A percentile compares a stretch with the other conserved stretches of the same genome.
Evolutionary conservation across 1,139 yeast species (phyloP).

Genomic region (Suhomyces maxii): DNA sequence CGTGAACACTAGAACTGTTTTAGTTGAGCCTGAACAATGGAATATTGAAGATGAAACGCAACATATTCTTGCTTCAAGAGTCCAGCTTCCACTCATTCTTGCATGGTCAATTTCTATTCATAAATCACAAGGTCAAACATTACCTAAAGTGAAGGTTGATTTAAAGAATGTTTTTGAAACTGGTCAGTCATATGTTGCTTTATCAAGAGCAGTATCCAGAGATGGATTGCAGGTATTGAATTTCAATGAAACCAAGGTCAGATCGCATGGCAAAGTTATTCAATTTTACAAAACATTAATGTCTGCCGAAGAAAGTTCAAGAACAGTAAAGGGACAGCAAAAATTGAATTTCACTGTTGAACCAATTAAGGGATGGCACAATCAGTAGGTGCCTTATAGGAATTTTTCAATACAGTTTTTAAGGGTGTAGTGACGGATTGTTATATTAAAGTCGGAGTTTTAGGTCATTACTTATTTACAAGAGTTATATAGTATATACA

Average conservation of each 20-base stretch:
- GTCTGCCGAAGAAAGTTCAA: slow-evolving; percentile 21
- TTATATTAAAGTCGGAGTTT: background rate
- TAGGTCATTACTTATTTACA: slow-evolving; percentile 3
- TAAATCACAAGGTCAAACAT: slow-evolving; percentile 94
- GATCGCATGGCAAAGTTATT: slow-evolving; percentile 62
- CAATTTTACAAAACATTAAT: slow-evolving; percentile 52
- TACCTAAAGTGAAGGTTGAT: slow-evolving; percentile 81
- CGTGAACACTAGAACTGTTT: slow-evolving; percentile 60
- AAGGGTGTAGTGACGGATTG: background rate
- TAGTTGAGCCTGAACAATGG: slow-evolving; percentile 49
- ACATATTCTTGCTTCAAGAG: slow-evolving; percentile 30
- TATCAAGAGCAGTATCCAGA: slow-evolving; percentile 80
- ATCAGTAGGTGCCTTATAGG: background rate
- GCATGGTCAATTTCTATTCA: slow-evolving; percentile 98
- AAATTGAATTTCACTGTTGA: slow-evolving; percentile 9
- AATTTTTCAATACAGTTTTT: background rate
- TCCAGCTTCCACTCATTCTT: slow-evolving; percentile 77
- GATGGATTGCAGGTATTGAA: slow-evolving; percentile 77
- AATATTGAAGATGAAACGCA: slow-evolving; percentile 41
- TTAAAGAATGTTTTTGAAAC: slow-evolving; percentile 75
- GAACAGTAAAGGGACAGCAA: slow-evolving; percentile 14
- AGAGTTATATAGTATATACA: background rate
- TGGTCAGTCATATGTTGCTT: slow-evolving; percentile 44
- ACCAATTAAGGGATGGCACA: background rate
- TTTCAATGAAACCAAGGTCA: slow-evolving; percentile 58